Evolutionary conservation across 208 protist genomes (phyloP), one percentile per base, ranked within the genome.

Genomic region (Trypanosoma boissoni): DNA sequence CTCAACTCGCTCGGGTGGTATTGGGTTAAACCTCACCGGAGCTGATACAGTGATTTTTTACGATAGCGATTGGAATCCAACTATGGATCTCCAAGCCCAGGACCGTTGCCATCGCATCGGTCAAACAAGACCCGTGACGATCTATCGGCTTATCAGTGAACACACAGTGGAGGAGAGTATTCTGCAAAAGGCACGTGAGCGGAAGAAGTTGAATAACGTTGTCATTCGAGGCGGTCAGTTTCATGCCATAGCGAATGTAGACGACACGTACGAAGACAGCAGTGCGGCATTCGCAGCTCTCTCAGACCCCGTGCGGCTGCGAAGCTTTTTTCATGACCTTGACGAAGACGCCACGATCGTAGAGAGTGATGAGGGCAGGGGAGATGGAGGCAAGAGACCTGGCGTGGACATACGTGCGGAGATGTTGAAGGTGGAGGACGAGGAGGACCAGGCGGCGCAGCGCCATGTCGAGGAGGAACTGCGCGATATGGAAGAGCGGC

Each of bases 1-100:
- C 1, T 98, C 95, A 1, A 99, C 98, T 29, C 81, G 98, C 27
- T 93, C 92, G 7, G 98, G 98, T 53, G 97, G 98, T 37, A 74
- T 99, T 21, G 98, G 98, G 14, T 76, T 99, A n/a, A 99, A 99
- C 71, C 73, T 99, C 12, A 98, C 96, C 24, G 97, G 95, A 31
- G 99, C 99, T 6, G 97, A 99, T 72, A 99, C 96, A 14, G 98
- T 99, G 43, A 98, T 99, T 32, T 99, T 99, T 67, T 99, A 99
- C 72, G 99, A 99, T 76, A 95, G 75, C 28, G 98, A 99, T 75
- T 99, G 97, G 98, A 99, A 99, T 80, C 99, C 99, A 2, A 96
- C 97, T 21, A 99, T 98, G 88, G 98, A 99, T 66, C 76, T 94
- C 31, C 97, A 99, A 74, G 98, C 97, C 24, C 95, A 99, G 75